Evolutionary conservation across 495 filamentous ascomycete genomes (phyloP), one percentile per base, ranked within the genome.

Genomic region (Daldinia decipiens): DNA sequence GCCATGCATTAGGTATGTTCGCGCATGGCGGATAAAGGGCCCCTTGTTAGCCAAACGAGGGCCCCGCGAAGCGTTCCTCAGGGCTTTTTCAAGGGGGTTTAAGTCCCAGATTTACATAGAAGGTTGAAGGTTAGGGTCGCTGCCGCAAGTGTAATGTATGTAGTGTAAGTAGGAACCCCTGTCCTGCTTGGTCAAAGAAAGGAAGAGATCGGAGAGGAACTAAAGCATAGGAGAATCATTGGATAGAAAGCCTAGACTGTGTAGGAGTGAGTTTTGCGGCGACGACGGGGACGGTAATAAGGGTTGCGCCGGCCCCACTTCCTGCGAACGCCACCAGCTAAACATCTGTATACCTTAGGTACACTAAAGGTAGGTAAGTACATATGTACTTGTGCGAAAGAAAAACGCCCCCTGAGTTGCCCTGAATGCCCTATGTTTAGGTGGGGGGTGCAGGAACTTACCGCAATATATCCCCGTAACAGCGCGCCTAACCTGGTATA

Each of bases 1-100:
- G 29, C 61, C 65, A 73, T 69, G 70, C 62, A 66, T n/a, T n/a
- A n/a, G n/a, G n/a, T 65, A 57, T 61, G 65, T 73, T 69, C 60
- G 65, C 56, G 65, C 61, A 72, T 72, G 59, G 63, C 65, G 65
- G 65, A 67, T 65, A 50, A 60, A 45, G 52, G 64, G 50, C 60
- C 64, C 64, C 64, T 68, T 8, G 38, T 27, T 31, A 61, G 57
- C 59, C 63, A 26, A 53, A 57, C 21, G 32, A 59, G 59, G 62
- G 13, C 5, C 40, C 15, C 24, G 17, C 19, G 19, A 47, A 21
- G 43, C 19, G 19, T 69, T 60, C 39, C 34, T 29, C 52, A 58
- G 31, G 58, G 52, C 51, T 62, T 36, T 34, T 17, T 4, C n/a
- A 45, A 47, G 24, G 61, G 52, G 51, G 45, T 40, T 40, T n/a